These are phyloP conservation scores for Lasiodiplodia theobromae DNA, from an alignment of 2,329 filamentous ascomycete genomes.

Conservation along the genomic window DNA sequence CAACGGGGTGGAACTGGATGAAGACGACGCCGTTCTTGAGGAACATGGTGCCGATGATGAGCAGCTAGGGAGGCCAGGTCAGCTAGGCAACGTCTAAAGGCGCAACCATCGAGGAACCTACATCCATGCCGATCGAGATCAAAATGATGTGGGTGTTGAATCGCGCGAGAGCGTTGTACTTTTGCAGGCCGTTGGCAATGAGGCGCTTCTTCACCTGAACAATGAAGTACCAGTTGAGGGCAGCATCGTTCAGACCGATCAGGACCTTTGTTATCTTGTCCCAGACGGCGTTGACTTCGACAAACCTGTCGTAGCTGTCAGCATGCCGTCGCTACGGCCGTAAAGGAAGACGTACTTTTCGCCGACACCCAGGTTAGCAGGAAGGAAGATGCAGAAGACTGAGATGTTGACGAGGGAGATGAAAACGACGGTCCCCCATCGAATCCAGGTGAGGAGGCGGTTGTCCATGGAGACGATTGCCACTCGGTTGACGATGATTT, in stretches of 20 bases:
- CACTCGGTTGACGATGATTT: slow-evolving; percentile 43
- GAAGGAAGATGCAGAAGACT: slow-evolving; percentile 41
- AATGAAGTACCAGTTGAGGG: slow-evolving; percentile 42
- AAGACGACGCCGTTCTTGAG: slow-evolving; percentile 30
- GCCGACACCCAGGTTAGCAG: slow-evolving; percentile 38
- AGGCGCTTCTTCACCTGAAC: slow-evolving; percentile 36
- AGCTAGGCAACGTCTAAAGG: neutral
- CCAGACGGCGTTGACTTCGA: slow-evolving; percentile 34
- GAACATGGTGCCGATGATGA: slow-evolving; percentile 30
- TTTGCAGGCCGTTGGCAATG: slow-evolving; percentile 38
- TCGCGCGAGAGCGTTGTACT: slow-evolving; percentile 38
- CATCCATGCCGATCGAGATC: slow-evolving; percentile 39
- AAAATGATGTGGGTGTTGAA: slow-evolving; percentile 41
- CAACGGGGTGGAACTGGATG: slow-evolving; percentile 52
- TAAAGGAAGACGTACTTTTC: slow-evolving; percentile 30
- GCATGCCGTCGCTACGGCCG: neutral
- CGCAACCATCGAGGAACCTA: slow-evolving; percentile 16
- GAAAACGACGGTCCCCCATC: slow-evolving; percentile 33
- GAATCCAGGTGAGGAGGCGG: slow-evolving; percentile 32
- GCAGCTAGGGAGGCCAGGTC: neutral
- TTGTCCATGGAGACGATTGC: slow-evolving; percentile 36
- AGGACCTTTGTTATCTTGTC: slow-evolving; percentile 37
- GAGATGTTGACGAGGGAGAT: slow-evolving; percentile 41
- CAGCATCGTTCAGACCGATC: slow-evolving; percentile 37
- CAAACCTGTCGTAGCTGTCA: neutral